Percentiles rank a stretch among this genome's conserved stretches.
Evolutionary conservation across 768 basidiomycete genomes (phyloP).

Genomic region (Leccinum aurantiacum): DNA sequence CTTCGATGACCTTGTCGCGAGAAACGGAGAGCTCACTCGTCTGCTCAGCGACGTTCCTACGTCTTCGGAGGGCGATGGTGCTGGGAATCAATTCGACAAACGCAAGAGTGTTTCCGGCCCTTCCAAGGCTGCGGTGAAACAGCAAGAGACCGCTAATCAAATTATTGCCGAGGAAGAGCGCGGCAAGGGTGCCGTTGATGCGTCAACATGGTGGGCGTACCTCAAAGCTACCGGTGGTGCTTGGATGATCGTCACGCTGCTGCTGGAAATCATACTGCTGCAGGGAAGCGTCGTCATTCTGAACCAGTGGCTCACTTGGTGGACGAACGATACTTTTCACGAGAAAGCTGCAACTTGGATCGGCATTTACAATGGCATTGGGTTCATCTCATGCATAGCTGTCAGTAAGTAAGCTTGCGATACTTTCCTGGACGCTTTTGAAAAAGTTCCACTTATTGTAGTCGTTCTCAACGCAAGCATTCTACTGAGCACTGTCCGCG

Average conservation of each 20-base stretch:
- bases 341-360: slow-evolving; percentile 29
- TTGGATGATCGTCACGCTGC: slow-evolving; percentile 19
- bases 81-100: slow-evolving; percentile 18
- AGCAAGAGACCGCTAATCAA: slow-evolving; percentile 11
- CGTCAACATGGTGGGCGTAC: slow-evolving; percentile 32
- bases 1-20: slow-evolving; percentile 38
- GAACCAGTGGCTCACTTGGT: slow-evolving; percentile 34
- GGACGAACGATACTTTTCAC: slow-evolving; percentile 26
- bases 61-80: slow-evolving; percentile 7
- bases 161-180: slow-evolving; percentile 30
- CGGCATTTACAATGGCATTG: slow-evolving; percentile 31
- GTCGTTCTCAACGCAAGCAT: slow-evolving; percentile 28
- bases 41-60: slow-evolving; percentile 24
- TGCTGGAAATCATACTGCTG: slow-evolving; percentile 22
- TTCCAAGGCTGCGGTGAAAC: slow-evolving; percentile 13
- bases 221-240: slow-evolving; percentile 31
- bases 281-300: slow-evolving; percentile 27
- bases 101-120: slow-evolving; percentile 19
- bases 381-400: slow-evolving; percentile 16
- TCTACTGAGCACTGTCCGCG: slow-evolving; percentile 28
- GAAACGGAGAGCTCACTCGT: slow-evolving; percentile 28
- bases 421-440: neutral
- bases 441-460: slow-evolving; percentile 1
- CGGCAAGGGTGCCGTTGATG: slow-evolving; percentile 22
- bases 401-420: slow-evolving; percentile 22